Evolutionary conservation across 2,329 filamentous ascomycete genomes (phyloP).

Genomic region (Lithohypha guttulata): DNA sequence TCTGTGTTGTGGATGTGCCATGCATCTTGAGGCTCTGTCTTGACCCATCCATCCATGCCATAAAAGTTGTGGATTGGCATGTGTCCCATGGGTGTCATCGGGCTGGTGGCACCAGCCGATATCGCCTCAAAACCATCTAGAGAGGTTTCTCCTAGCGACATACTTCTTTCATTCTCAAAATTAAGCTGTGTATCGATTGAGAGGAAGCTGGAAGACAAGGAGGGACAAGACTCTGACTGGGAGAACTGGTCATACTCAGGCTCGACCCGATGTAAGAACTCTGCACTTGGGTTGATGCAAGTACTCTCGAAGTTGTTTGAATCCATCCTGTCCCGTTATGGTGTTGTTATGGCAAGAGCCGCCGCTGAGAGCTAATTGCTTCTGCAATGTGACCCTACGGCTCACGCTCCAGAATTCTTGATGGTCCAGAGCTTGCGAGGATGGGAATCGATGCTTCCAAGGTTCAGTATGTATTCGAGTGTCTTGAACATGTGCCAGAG

Average conservation of each 20-base stretch:
- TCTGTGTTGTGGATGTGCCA: constrained; percentile 1
- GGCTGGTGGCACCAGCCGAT: constrained; percentile 14
- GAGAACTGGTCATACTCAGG: constrained; percentile 12
- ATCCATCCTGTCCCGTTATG: too few relatives aligned
- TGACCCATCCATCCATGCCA: constrained; percentile 11
- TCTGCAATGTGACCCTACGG: too few relatives aligned
- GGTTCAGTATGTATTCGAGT: too few relatives aligned
- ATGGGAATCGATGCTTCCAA: too few relatives aligned
- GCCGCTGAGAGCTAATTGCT: too few relatives aligned
- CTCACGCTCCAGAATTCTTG: too few relatives aligned
- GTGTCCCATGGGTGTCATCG: constrained; percentile 13
- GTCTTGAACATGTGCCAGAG: too few relatives aligned
- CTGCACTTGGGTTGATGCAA: constrained; percentile 1
- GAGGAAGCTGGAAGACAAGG: constrained; percentile 17
- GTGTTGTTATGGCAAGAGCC: too few relatives aligned
- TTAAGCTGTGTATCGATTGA: constrained; percentile 12
- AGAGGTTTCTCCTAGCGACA: constrained; percentile 15
- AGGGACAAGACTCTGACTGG: constrained; percentile 13
- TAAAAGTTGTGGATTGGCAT: constrained; percentile 8
- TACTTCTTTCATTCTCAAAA: constrained; percentile 11
- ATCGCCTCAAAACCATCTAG: constrained; percentile 16
- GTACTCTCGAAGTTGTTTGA: constrained; percentile 11
- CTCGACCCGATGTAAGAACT: constrained; percentile 10
- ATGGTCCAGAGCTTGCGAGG: too few relatives aligned
- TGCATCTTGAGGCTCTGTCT: constrained; percentile 12